These are phyloP conservation scores for Rhodomyrtus psidioides DNA, from an alignment of 441 rosid genomes.

Conservation along the genomic window DNA sequence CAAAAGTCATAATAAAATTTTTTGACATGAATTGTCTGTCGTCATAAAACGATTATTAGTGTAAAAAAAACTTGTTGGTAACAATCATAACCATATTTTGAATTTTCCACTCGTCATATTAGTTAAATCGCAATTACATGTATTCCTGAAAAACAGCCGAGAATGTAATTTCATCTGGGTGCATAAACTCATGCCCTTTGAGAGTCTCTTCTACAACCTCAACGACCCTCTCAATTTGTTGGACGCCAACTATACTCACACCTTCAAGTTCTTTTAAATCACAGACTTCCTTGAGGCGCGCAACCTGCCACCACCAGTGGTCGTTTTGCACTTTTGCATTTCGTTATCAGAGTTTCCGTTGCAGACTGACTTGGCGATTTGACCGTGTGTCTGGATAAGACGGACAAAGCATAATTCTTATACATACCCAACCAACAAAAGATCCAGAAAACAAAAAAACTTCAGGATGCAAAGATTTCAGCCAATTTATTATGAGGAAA, in stretches of 20 bases:
- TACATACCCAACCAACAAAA: neutral
- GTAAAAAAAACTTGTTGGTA: no score
- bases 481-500: neutral
- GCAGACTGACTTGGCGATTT: slow-evolving; percentile 93
- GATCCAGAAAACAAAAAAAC: neutral
- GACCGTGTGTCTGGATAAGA: slow-evolving; percentile 70
- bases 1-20: no score
- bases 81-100: no score
- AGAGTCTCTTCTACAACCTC: slow-evolving; percentile 97
- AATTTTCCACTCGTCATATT: no score
- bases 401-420: neutral
- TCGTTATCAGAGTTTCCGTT: slow-evolving; percentile 73
- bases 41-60: no score
- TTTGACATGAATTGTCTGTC: no score
- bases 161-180: no score
- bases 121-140: no score
- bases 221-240: slow-evolving; percentile 93
- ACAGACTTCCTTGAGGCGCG: slow-evolving; percentile 95
- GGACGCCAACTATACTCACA: slow-evolving; percentile 88
- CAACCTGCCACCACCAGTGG: slow-evolving; percentile 94
- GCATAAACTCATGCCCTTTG: slow-evolving; percentile 93
- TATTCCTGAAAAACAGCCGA: no score
- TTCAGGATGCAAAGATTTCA: neutral
- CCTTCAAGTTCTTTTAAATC: slow-evolving; percentile 87
- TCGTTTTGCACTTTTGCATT: slow-evolving; percentile 57